Evolutionary conservation across 2,329 filamentous ascomycete species (phyloP), one percentile per base, ranked within the genome.

Genomic region (Didymella segeticola): DNA sequence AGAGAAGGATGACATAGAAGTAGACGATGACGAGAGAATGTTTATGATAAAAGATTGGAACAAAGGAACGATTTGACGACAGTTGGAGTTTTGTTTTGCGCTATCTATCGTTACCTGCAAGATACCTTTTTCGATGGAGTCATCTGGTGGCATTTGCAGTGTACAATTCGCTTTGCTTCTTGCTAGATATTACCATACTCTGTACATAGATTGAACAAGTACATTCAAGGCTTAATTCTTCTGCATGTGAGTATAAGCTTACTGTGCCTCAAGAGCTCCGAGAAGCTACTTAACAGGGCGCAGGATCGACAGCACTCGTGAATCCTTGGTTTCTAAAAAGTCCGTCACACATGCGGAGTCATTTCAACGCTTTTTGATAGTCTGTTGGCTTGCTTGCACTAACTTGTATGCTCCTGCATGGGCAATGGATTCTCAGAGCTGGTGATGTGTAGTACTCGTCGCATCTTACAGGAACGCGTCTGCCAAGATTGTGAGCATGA

Each of bases 91-190:
- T 47, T 57, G 42, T 57, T 58, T 53, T 45, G 50, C 45, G 57
- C 53, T 61, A 58, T 56, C 60, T 47, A 60, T 68, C 61, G 45
- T 66, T 66, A 66, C 56, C 61, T 71, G 69, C 69, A 71, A 67
- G 70, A 73, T 73, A 73, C 70, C 70, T 68, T 62, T 71, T 70
- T 67, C 60, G 59, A 56, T 43, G 65, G 68, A 70, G 65, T 71
- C 64, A 61, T 57, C 61, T 65, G 60, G 65, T 53, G 58, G 64
- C 62, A 68, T 67, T 64, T 70, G 68, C 63, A 67, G 56, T 70
- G 64, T 68, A 64, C 46, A 56, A 48, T 61, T 61, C 39, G 45
- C 27, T 48, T 48, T 58, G 46, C 37, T 48, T 58, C 37, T 47
- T 46, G 41, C 52, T 19, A 36, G 27, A 55, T 55, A 55, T 46